phyloP scores from a whole-genome alignment of 177 flowering plant species.

The Vitis hybrid region DNA sequence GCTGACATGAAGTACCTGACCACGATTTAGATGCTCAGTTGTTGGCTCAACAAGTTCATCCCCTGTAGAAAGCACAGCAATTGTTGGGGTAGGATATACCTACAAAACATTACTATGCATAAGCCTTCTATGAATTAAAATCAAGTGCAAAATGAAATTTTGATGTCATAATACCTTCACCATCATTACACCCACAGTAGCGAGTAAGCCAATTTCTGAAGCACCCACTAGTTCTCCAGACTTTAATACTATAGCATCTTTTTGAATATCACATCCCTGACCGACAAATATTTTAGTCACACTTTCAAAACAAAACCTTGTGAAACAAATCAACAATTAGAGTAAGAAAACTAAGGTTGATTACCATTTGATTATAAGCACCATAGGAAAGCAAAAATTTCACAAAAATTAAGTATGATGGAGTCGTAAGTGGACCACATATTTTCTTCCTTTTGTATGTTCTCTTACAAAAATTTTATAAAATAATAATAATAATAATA shows the following conservation, averaged over 20 bases:
- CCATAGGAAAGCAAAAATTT: not conserved
- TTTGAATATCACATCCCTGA: conserved; percentile 75
- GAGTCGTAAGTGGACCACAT: no score
- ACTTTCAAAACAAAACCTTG: no score
- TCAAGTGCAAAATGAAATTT: not conserved
- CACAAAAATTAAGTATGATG: not conserved
- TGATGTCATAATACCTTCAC: conserved; percentile 56
- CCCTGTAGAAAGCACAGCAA: conserved; percentile 96
- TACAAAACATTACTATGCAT: conserved; percentile 20
- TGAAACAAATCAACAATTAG: no score
- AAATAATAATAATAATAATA: no score
- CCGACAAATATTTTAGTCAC: not conserved
- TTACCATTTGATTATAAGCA: not conserved
- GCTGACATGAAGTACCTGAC: conserved; percentile 63
- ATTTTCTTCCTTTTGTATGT: no score
- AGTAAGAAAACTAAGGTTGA: no score
- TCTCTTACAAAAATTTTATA: no score
- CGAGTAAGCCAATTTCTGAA: conserved; percentile 87
- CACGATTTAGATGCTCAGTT: conserved; percentile 54
- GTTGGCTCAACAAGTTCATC: conserved; percentile 95
- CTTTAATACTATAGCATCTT: conserved; percentile 55
- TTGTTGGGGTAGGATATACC: conserved; percentile 76
- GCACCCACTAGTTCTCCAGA: conserved; percentile 71
- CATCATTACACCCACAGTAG: conserved; percentile 62
- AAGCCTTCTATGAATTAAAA: not conserved